Evolutionary conservation across 495 filamentous ascomycete species (phyloP).

Genomic region (Lasiosphaeriaceae sp.): DNA sequence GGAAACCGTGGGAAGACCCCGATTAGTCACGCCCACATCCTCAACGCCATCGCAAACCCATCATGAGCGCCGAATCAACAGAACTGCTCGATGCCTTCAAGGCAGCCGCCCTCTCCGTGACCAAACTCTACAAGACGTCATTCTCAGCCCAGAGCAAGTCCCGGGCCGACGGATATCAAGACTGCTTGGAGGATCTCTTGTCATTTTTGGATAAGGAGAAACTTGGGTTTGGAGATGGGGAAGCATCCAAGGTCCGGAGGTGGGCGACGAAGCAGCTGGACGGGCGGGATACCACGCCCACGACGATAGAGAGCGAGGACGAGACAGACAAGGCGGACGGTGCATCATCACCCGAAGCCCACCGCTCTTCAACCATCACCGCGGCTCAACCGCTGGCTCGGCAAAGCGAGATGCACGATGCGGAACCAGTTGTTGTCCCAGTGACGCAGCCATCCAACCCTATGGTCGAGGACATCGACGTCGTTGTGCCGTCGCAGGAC

Average conservation of each 20-base stretch:
- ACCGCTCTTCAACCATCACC: slow-evolving; percentile 45
- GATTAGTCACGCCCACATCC: not conserved
- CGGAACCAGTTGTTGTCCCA: slow-evolving; percentile 21
- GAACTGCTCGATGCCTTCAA: slow-evolving; percentile 89
- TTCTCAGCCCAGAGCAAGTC: slow-evolving; percentile 70
- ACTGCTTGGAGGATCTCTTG: slow-evolving; percentile 86
- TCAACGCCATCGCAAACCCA: not conserved
- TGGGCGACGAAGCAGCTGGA: slow-evolving; percentile 81
- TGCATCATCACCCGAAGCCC: slow-evolving; percentile 57
- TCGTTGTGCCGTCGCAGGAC: slow-evolving; percentile 39
- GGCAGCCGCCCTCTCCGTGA: slow-evolving; percentile 87
- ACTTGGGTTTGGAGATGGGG: slow-evolving; percentile 71
- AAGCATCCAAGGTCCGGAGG: slow-evolving; percentile 74
- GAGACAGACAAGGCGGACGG: slow-evolving; percentile 57
- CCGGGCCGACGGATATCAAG: slow-evolving; percentile 79
- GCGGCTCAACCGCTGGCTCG: slow-evolving; percentile 33
- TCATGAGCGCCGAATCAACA: slow-evolving; percentile 52
- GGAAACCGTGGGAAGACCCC: not conserved
- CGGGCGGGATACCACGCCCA: slow-evolving; percentile 44
- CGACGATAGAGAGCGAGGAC: slow-evolving; percentile 67
- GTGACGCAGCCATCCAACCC: slow-evolving; percentile 24
- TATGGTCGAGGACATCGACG: slow-evolving; percentile 26
- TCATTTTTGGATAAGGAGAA: slow-evolving; percentile 77
- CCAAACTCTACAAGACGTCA: slow-evolving; percentile 91
- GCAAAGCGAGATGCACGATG: slow-evolving; percentile 43